Evolutionary conservation across 2,329 filamentous ascomycete species (phyloP), one percentile per base, ranked within the genome.

Genomic region (Phialophora expanda): DNA sequence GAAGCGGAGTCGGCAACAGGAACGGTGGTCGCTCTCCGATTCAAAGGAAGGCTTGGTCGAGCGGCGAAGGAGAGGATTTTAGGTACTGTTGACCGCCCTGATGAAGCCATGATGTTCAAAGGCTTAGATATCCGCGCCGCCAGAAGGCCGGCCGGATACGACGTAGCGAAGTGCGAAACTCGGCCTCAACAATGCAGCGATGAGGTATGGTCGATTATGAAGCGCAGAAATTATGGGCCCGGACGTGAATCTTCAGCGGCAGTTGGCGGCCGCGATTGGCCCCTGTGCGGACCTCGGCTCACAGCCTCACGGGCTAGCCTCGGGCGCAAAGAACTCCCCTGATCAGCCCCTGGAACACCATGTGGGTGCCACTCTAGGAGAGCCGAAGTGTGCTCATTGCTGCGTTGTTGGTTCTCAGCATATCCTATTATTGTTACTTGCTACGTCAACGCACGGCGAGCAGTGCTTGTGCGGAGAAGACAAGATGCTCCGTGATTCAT

Each of bases 31-130:
- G 60, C 38, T 46, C 50, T 56, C 44, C 26, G 56, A 32, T 28
- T 50, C 26, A 61, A 48, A 11, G 56, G 32, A 54, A 14, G 22
- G 9, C 55, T 20, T 28, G 61, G 50, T 17, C 50, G 62, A 58
- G 62, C 59, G 38, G 32, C 55, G 51, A 59, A 55, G n/a, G 55
- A 50, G 30, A 62, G 24, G 51, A 69, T n/a, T 50, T 30, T 61
- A 69, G 67, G 65, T 65, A 67, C 62, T 61, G 55, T 66, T 59
- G 67, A 67, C 64, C 46, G 58, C 32, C 41, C 41, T 41, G 58
- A 59, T 53, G 64, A 58, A 61, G 65, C 67, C 67, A 69, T 69
- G 51, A 51, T 55, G 28, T 8, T 26, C 30, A 56, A 32, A 61
- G 28, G 20, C 22, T 44, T 12, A 28, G 32, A 54, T 51, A 61